A percentile compares a stretch with the other conserved stretches of the same genome.
Evolutionary conservation across 345 rosid species (phyloP).

Genomic region (Syzygium grande): DNA sequence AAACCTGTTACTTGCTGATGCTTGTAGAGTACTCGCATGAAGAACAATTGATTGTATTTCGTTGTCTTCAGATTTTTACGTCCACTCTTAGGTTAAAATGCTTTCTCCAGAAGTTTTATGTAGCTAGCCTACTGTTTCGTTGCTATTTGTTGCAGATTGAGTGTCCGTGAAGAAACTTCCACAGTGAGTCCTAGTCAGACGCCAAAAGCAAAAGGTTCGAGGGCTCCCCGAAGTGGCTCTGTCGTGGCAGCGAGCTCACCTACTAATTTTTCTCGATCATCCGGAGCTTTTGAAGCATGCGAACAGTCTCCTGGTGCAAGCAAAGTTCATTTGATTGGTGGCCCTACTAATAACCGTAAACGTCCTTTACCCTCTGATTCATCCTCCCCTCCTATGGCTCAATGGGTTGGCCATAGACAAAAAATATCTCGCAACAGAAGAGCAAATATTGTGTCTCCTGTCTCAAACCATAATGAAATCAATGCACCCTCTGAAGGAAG

Average conservation of each 20-base stretch:
- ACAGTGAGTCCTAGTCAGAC: conserved; percentile 16
- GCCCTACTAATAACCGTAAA: conserved; percentile 29
- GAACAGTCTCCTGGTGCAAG: conserved; percentile 25
- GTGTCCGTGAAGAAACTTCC: conserved; percentile 23
- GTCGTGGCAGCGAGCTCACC: conserved; percentile 25
- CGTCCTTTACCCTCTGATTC: conserved; percentile 37
- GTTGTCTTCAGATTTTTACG: neutral
- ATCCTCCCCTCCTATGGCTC: conserved; percentile 42
- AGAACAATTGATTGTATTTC: neutral
- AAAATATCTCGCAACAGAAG: conserved; percentile 53
- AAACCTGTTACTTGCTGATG: neutral
- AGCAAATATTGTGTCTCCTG: conserved; percentile 46
- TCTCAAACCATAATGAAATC: conserved; percentile 38
- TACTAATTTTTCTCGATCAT: conserved; percentile 21
- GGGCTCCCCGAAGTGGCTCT: conserved; percentile 38
- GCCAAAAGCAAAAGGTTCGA: conserved; percentile 41
- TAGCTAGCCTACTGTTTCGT: neutral
- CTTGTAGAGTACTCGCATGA: neutral
- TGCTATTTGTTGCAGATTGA: conserved; percentile 20
- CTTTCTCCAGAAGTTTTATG: neutral
- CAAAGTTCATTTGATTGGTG: conserved; percentile 25
- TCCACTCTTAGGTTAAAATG: neutral
- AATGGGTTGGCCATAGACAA: conserved; percentile 55
- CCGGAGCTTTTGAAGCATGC: conserved; percentile 27
- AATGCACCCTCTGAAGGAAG: conserved; percentile 35